Evolutionary conservation across 768 basidiomycete genomes (phyloP).

Genomic region (Lentinula edodes): DNA sequence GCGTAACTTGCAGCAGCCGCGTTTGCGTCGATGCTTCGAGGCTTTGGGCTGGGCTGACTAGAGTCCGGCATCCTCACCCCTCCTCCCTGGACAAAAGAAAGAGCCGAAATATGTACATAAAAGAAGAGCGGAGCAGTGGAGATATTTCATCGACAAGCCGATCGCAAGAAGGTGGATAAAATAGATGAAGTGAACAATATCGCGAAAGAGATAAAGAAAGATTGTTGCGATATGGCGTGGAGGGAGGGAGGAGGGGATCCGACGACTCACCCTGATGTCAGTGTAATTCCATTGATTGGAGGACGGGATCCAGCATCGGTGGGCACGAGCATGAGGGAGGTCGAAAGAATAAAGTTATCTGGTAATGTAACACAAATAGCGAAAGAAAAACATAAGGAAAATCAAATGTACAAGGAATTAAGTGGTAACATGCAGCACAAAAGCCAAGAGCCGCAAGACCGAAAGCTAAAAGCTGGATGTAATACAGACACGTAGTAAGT

Average conservation of each 20-base stretch:
- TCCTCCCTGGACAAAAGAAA: slow-evolving; percentile 1
- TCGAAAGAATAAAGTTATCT: not conserved
- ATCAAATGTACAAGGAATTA: not conserved
- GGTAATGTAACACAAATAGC: not conserved
- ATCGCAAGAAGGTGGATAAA: not conserved
- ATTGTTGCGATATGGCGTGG: not conserved
- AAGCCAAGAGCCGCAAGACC: not conserved
- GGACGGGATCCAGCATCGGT: not conserved
- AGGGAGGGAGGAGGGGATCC: not conserved
- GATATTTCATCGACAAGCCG: not conserved
- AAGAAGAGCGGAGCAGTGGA: not conserved
- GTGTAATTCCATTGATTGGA: not conserved
- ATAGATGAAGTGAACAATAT: not conserved
- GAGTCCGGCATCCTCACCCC: slow-evolving; percentile 1
- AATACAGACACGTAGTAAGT: not conserved
- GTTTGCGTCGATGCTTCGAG: not conserved
- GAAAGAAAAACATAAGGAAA: not conserved
- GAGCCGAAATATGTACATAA: not conserved
- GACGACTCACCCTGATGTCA: not conserved
- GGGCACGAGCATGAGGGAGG: not conserved
- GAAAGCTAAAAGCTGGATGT: not conserved
- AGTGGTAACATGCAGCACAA: not conserved
- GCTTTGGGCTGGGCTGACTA: not conserved
- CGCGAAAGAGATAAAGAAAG: not conserved
- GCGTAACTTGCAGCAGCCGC: not conserved